Conservation (phyloP, 257 asterid genomes). For the Ballota nigra region DNA sequence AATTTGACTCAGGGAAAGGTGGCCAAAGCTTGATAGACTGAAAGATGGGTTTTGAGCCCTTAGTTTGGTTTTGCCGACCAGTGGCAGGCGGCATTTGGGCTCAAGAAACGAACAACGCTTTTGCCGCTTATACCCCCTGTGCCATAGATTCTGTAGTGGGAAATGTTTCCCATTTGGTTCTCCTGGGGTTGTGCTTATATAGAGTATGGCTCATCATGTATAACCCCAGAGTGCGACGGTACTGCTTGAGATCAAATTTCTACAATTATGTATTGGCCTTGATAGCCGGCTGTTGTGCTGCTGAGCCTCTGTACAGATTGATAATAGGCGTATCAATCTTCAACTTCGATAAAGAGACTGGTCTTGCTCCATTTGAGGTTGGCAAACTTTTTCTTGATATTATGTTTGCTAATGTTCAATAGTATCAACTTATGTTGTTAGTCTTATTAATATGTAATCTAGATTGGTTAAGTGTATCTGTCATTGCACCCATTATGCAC, state of each 20-base stretch:
- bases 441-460: background rate
- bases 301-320: constrained; percentile 62
- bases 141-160: constrained; percentile 61
- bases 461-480: background rate
- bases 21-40: constrained; percentile 9
- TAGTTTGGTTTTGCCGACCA: constrained; percentile 83
- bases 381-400: constrained; percentile 21
- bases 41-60: constrained; percentile 54
- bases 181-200: constrained; percentile 55
- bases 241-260: constrained; percentile 53
- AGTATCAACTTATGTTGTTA: too few relatives aligned
- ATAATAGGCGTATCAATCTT: constrained; percentile 59
- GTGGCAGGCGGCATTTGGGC: constrained; percentile 64
- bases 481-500: background rate
- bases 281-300: constrained; percentile 60
- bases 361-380: constrained; percentile 81
- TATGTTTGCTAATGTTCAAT: background rate
- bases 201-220: constrained; percentile 53
- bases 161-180: constrained; percentile 53
- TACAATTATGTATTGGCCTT: constrained; percentile 56
- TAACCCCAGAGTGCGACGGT: constrained; percentile 40
- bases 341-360: constrained; percentile 49
- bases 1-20: constrained; percentile 17
- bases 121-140: constrained; percentile 86
- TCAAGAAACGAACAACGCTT: constrained; percentile 48